phyloP scores from a whole-genome alignment of 768 basidiomycete genomes.

The Tricholoma terreum region DNA sequence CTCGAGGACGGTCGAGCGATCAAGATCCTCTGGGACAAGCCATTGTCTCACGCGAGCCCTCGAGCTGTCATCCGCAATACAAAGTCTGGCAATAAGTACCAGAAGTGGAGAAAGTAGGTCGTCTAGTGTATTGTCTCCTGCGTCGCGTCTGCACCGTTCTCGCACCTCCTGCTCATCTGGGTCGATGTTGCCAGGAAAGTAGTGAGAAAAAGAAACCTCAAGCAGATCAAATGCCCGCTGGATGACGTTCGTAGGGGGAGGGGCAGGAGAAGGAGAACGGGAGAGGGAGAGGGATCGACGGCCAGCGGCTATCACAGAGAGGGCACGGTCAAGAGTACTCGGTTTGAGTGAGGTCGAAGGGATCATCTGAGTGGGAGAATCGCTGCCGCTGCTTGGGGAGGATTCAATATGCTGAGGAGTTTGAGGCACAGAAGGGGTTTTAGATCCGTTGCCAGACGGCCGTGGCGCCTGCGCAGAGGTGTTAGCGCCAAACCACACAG shows the following conservation, averaged over 20 bases:
- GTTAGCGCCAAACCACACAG: slow-evolving; percentile 58
- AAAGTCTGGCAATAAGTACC: slow-evolving; percentile 70
- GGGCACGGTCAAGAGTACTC: slow-evolving; percentile 56
- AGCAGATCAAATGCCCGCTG: slow-evolving; percentile 67
- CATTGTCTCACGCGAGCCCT: slow-evolving; percentile 57
- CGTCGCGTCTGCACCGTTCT: slow-evolving; percentile 45
- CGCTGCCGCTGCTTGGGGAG: slow-evolving; percentile 35
- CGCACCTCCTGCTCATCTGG: slow-evolving; percentile 65
- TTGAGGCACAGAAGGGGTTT: slow-evolving; percentile 31
- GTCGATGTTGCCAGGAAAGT: slow-evolving; percentile 63
- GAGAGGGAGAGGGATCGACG: slow-evolving; percentile 53
- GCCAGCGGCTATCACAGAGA: slow-evolving; percentile 51
- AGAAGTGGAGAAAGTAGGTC: slow-evolving; percentile 76
- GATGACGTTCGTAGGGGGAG: slow-evolving; percentile 45
- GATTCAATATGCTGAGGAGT: slow-evolving; percentile 29
- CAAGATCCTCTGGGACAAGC: slow-evolving; percentile 76
- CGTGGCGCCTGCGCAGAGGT: slow-evolving; percentile 30
- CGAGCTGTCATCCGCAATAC: slow-evolving; percentile 57
- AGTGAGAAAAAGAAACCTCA: slow-evolving; percentile 54
- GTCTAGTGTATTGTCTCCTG: slow-evolving; percentile 60
- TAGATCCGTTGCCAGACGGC: slow-evolving; percentile 33
- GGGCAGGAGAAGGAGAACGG: slow-evolving; percentile 39
- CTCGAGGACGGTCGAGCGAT: slow-evolving; percentile 77
- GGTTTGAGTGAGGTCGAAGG: slow-evolving; percentile 33
- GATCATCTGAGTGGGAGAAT: slow-evolving; percentile 30